A percentile compares a stretch with the other conserved stretches of the same genome.
Evolutionary conservation across 2,329 filamentous ascomycete species (phyloP).

Genomic region (Byssothecium circinans): DNA sequence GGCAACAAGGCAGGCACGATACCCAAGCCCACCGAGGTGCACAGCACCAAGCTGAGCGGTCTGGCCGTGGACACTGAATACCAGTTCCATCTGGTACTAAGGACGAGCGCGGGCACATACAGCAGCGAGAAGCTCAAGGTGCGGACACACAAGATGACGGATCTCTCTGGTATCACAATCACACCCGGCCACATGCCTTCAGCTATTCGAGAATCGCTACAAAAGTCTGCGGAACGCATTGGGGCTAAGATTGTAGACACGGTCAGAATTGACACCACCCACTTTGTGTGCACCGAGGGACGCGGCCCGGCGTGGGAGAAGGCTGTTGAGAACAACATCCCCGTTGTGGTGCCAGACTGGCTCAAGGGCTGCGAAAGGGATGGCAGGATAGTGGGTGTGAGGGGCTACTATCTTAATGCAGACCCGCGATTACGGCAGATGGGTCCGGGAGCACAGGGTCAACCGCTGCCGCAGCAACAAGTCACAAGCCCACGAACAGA

Average conservation of each 20-base stretch:
- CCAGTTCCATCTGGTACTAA: constrained; percentile 86
- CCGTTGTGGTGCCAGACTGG: constrained; percentile 96
- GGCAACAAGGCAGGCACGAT: constrained; percentile 96
- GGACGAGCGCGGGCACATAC: constrained; percentile 87
- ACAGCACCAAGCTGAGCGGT: constrained; percentile 95
- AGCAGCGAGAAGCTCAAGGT: constrained; percentile 81
- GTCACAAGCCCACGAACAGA: constrained; percentile 51
- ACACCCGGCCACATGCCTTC: constrained; percentile 84
- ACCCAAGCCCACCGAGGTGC: constrained; percentile 80
- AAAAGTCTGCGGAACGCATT: constrained; percentile 78
- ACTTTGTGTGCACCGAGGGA: constrained; percentile 96
- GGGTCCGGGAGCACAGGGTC: constrained; percentile 39
- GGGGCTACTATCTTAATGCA: constrained; percentile 94
- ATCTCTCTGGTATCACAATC: constrained; percentile 91
- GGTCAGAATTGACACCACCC: constrained; percentile 94
- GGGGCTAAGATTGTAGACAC: constrained; percentile 88
- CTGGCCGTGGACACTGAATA: constrained; percentile 97
- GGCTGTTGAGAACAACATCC: constrained; percentile 96
- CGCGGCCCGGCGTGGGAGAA: constrained; percentile 91
- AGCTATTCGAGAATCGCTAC: constrained; percentile 70
- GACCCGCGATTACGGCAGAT: constrained; percentile 64
- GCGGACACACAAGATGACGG: constrained; percentile 97
- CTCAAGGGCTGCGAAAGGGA: constrained; percentile 93
- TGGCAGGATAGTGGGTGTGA: constrained; percentile 88
- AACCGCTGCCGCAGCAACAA: constrained; percentile 24